Evolutionary conservation across 108 stramenopile genomes (phyloP).

Genomic region (Fragilaria radians): DNA sequence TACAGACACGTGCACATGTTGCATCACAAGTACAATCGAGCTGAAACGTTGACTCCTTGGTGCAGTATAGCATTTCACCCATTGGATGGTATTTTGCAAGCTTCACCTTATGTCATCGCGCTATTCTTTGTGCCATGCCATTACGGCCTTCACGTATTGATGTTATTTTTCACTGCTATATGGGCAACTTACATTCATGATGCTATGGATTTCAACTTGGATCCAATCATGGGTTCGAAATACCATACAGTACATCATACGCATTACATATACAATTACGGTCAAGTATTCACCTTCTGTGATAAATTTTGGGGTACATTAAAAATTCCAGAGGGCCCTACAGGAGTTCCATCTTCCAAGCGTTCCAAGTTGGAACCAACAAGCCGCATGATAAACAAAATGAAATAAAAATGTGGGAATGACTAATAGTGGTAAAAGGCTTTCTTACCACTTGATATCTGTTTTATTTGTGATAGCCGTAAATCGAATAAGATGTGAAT

Average conservation of each 20-base stretch:
- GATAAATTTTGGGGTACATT: slow-evolving; percentile 82
- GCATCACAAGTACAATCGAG: slow-evolving; percentile 78
- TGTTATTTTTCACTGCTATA: slow-evolving; percentile 82
- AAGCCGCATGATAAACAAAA: not conserved
- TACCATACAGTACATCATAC: slow-evolving; percentile 91
- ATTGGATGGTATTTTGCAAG: slow-evolving; percentile 79
- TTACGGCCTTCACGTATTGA: slow-evolving; percentile 72
- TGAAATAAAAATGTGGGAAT: slow-evolving; percentile 2
- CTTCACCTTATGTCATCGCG: slow-evolving; percentile 67
- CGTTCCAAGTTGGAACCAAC: slow-evolving; percentile 5
- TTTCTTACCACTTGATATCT: no score
- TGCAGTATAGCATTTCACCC: slow-evolving; percentile 88
- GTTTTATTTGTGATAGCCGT: no score
- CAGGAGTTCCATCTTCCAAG: slow-evolving; percentile 32
- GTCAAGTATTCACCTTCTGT: slow-evolving; percentile 88
- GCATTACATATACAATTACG: slow-evolving; percentile 89
- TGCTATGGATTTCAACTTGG: slow-evolving; percentile 75
- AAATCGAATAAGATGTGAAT: no score
- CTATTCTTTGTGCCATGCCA: slow-evolving; percentile 75
- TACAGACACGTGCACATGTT: slow-evolving; percentile 81
- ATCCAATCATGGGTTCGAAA: slow-evolving; percentile 86
- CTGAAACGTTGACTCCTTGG: slow-evolving; percentile 85
- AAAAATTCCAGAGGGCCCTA: slow-evolving; percentile 53
- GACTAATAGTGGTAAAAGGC: not conserved
- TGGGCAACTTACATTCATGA: slow-evolving; percentile 94